Evolutionary conservation across 305 asterid species (phyloP).

Genomic region (Petunia hybrid): DNA sequence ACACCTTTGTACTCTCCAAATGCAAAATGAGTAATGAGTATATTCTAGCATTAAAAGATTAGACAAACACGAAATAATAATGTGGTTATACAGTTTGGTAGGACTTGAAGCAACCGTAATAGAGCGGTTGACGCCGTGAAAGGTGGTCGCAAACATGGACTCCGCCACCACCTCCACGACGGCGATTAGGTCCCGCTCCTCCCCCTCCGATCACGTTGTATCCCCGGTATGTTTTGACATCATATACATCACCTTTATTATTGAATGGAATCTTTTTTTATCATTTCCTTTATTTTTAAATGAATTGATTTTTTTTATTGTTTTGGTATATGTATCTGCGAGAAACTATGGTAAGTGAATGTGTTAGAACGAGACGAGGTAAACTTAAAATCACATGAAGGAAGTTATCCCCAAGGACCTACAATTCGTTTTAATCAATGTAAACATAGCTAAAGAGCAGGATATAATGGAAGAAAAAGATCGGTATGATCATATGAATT

Average conservation of each 20-base stretch:
- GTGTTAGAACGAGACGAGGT: too few relatives aligned
- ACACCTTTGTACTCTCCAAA: neutral
- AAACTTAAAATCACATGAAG: too few relatives aligned
- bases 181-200: slow-evolving; percentile 4
- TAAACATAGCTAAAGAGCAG: too few relatives aligned
- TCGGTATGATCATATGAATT: too few relatives aligned
- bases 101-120: neutral
- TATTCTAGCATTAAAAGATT: neutral
- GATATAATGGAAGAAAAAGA: too few relatives aligned
- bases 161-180: neutral
- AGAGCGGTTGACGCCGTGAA: slow-evolving; percentile 27
- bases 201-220: neutral
- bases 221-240: slow-evolving; percentile 6
- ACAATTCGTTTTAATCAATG: too few relatives aligned
- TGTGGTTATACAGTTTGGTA: neutral
- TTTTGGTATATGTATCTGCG: neutral
- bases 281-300: neutral
- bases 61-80: neutral
- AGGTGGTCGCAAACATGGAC: slow-evolving; percentile 30
- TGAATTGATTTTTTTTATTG: neutral
- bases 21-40: neutral
- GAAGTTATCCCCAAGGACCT: too few relatives aligned
- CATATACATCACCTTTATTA: neutral
- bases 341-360: neutral
- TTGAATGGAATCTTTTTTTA: too few relatives aligned